Evolutionary conservation across 2,329 filamentous ascomycete species (phyloP).

Genomic region (Fusarium floridanum): DNA sequence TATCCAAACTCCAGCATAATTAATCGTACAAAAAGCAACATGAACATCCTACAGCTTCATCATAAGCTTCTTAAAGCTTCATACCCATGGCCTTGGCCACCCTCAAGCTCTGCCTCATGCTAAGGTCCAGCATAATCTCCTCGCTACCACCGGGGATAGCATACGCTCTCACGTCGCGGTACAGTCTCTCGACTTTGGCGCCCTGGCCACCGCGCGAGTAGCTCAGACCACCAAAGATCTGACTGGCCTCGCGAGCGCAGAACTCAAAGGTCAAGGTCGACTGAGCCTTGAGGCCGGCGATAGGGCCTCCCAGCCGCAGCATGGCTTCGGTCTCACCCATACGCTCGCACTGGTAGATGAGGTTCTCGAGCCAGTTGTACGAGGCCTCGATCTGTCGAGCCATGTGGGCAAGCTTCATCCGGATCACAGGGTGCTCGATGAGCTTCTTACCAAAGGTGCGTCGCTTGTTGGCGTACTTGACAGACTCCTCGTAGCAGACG

Average conservation of each 20-base stretch:
- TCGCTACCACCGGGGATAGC: constrained; percentile 95
- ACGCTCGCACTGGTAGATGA: constrained; percentile 91
- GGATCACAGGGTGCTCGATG: constrained; percentile 96
- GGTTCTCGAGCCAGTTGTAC: constrained; percentile 96
- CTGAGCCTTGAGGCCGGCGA: constrained; percentile 94
- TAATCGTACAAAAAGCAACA: constrained; percentile 26
- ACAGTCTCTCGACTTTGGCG: constrained; percentile 93
- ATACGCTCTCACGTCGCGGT: constrained; percentile 95
- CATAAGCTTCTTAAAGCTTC: constrained; percentile 77
- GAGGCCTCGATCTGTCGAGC: constrained; percentile 96
- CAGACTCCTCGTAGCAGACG: constrained; percentile 95
- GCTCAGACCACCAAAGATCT: constrained; percentile 96
- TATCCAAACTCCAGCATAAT: constrained; percentile 26
- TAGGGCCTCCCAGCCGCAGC: constrained; percentile 93
- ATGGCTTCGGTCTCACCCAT: constrained; percentile 97
- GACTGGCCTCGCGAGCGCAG: constrained; percentile 94
- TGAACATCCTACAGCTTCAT: constrained; percentile 84
- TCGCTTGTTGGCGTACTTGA: constrained; percentile 98
- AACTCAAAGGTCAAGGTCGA: constrained; percentile 96
- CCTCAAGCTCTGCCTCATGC: constrained; percentile 88
- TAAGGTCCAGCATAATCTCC: constrained; percentile 98
- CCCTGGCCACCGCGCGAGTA: constrained; percentile 96
- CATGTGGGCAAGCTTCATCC: constrained; percentile 98
- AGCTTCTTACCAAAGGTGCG: constrained; percentile 96
- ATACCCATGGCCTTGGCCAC: constrained; percentile 94